Conservation (phyloP, 2,329 filamentous ascomycete species). For the Zymoseptoria brevis region DNA sequence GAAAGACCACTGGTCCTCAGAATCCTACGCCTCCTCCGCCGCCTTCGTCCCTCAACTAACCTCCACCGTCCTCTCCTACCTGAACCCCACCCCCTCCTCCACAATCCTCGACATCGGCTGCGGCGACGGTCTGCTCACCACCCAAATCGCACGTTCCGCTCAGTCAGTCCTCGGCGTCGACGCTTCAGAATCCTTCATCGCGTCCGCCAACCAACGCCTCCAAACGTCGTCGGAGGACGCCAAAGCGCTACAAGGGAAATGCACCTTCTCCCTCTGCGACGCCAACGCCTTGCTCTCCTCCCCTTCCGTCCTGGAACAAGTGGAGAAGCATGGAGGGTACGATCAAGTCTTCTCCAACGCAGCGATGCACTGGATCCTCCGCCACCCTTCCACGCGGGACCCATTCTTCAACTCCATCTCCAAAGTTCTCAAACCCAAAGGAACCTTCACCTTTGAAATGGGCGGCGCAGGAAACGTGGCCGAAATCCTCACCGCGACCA, state of each 20-base stretch:
- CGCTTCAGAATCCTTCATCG: constrained; percentile 34
- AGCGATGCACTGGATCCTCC: constrained; percentile 44
- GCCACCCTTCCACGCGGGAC: constrained; percentile 36
- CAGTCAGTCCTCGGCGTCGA: constrained; percentile 34
- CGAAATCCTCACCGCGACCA: constrained; percentile 53
- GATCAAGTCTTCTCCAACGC: constrained; percentile 39
- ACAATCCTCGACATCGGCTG: constrained; percentile 35
- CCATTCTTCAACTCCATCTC: constrained; percentile 48
- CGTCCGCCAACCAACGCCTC: constrained; percentile 23
- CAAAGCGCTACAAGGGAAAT: neutral
- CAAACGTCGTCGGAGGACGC: too few species aligned
- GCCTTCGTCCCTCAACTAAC: constrained; percentile 37
- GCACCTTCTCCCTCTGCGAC: neutral
- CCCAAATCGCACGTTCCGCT: constrained; percentile 27
- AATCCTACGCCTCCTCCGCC: constrained; percentile 31
- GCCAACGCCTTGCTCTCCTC: constrained; percentile 6
- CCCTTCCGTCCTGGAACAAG: constrained; percentile 22
- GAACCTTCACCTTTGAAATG: constrained; percentile 60
- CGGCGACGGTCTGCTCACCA: constrained; percentile 35
- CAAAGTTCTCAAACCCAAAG: constrained; percentile 47
- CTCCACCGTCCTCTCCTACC: constrained; percentile 31
- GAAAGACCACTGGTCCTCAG: constrained; percentile 28
- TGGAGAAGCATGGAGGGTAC: constrained; percentile 17
- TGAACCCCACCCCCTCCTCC: constrained; percentile 29
- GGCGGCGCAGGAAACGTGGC: constrained; percentile 61